phyloP scores from a whole-genome alignment of 495 filamentous ascomycete species.

The Penicillium parvum region DNA sequence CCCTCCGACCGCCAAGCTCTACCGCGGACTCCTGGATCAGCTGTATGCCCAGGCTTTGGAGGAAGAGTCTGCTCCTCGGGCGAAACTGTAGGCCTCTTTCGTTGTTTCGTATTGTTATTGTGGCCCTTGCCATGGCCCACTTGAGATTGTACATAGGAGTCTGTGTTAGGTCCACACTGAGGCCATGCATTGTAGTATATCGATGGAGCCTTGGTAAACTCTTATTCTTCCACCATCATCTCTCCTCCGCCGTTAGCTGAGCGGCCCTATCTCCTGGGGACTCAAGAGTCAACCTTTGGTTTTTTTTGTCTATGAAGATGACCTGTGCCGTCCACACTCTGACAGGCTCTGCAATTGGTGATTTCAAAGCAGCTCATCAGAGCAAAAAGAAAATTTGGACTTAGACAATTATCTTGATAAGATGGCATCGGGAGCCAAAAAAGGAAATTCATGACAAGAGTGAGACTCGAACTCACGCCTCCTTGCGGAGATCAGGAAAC shows the following conservation, averaged over 20 bases:
- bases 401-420: neutral
- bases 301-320: no score
- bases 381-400: no score
- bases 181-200: constrained; percentile 17
- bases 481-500: constrained; percentile 17
- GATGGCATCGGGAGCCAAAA: constrained; percentile 2
- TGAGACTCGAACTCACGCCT: constrained; percentile 46
- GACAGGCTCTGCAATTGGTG: no score
- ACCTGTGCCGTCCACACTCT: no score
- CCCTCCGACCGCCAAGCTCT: constrained; percentile 76
- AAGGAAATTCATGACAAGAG: constrained; percentile 36
- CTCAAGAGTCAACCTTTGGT: no score
- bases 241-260: neutral
- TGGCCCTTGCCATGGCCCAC: constrained; percentile 1
- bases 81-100: constrained; percentile 36
- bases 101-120: constrained; percentile 1
- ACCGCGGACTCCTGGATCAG: constrained; percentile 66
- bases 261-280: no score
- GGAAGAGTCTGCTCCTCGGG: constrained; percentile 51
- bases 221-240: neutral
- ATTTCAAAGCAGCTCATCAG: no score
- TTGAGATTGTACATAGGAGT: constrained; percentile 14
- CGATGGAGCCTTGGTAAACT: constrained; percentile 4
- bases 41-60: constrained; percentile 72
- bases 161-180: neutral